These are phyloP conservation scores for Arthrobotrys pseudoclavata DNA, from an alignment of 2,329 filamentous ascomycete genomes.

Conservation along the genomic window DNA sequence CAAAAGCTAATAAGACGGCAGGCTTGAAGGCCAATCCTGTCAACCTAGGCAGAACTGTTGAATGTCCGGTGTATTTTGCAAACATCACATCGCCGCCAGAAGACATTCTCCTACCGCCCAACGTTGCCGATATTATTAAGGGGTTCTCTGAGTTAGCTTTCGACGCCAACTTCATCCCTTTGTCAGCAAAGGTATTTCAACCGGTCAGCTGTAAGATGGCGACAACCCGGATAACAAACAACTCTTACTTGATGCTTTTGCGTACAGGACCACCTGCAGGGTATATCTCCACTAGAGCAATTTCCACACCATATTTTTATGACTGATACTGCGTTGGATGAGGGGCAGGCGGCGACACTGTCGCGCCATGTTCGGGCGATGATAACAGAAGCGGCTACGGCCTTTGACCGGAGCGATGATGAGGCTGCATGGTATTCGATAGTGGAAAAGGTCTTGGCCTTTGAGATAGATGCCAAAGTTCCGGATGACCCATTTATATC, in stretches of 20 bases:
- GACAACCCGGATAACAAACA: too few relatives aligned
- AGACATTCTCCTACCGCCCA: too few relatives aligned
- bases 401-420: not conserved
- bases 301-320: not conserved
- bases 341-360: not conserved
- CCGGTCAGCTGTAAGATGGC: too few relatives aligned
- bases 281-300: not conserved
- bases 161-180: not conserved
- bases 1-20: too few relatives aligned
- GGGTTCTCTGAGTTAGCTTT: not conserved
- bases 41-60: too few relatives aligned
- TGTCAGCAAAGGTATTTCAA: not conserved
- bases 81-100: too few relatives aligned
- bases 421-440: constrained; percentile 9
- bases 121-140: not conserved
- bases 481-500: not conserved
- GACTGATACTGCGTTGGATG: not conserved
- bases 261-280: not conserved
- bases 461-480: not conserved
- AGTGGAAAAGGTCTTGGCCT: constrained; percentile 2
- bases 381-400: not conserved
- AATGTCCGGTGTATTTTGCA: too few relatives aligned
- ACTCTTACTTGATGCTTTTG: not conserved
- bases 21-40: too few relatives aligned
- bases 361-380: not conserved